Evolutionary conservation across 2,329 filamentous ascomycete species (phyloP), one percentile per base, ranked within the genome.

Genomic region (Fusarium sp.): DNA sequence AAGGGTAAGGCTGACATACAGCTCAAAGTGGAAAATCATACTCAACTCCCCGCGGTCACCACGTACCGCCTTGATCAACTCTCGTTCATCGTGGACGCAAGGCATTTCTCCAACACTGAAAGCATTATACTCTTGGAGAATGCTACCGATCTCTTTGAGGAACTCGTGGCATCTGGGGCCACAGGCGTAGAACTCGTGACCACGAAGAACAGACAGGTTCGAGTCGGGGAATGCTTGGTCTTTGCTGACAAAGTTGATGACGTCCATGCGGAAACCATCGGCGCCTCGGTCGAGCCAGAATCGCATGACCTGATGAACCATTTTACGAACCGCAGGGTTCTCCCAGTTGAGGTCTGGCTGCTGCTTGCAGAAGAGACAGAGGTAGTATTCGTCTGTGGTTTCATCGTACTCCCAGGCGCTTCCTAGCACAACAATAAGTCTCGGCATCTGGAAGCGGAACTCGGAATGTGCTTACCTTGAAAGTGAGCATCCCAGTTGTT

Each of bases 341-440:
- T 92, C 88, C 89, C 89, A 93, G 76, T 93, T 93, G 36, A 93
- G 82, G 63, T 93, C 90, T 0, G 90, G 90, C 70, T 92, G 90
- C 63, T 89, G 84, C 5, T 81, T 82, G 37, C 84, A 84, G 73
- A 91, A 93, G 27, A 93, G 81, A 60, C 86, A 84, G 2, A 92
- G 84, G 69, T 91, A 84, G 69, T 82, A 83, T 61, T 83, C 79
- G 10, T 75, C 73, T 1, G 80, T 82, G 11, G 72, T 58, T 65
- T 81, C 79, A 55, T 83, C 80, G 37, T 79, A 84, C 43, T 79
- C 75, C 80, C 80, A 83, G 2, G 76, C 77, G 53, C 73, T 75
- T 65, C 80, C 79, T 75, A 21, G 9, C 14, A n/a, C 2, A 31
- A 3, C 13, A n/a, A 39, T 65, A 14, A 63, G 49, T 21, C 42